These are phyloP conservation scores for Mucor velutinosus DNA, from an alignment of 371 early-diverging fungal genomes.

Conservation along the genomic window DNA sequence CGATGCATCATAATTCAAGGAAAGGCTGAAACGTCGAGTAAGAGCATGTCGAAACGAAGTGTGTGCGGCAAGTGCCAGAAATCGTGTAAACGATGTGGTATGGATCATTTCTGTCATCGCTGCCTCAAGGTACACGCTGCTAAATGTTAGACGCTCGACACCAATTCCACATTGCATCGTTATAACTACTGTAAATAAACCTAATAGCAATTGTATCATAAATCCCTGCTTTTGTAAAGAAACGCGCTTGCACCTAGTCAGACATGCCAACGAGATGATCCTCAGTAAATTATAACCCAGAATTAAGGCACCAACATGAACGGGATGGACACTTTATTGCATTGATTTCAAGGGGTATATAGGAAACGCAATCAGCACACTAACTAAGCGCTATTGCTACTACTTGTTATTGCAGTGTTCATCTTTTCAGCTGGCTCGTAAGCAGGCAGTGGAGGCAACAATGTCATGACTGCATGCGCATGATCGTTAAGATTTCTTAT, in stretches of 20 bases:
- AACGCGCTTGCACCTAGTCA: background rate
- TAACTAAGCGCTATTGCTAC: background rate
- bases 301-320: background rate
- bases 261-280: too few relatives aligned
- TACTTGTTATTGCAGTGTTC: background rate
- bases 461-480: background rate
- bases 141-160: conserved; percentile 2
- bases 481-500: background rate
- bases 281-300: background rate
- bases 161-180: background rate
- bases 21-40: background rate
- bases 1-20: conserved; percentile 19
- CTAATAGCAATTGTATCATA: background rate
- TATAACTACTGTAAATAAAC: background rate
- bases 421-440: background rate
- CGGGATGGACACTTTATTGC: too few relatives aligned
- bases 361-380: too few relatives aligned
- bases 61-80: conserved; percentile 16
- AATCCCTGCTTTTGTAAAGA: background rate
- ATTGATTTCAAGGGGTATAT: too few relatives aligned
- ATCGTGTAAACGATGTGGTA: conserved; percentile 4
- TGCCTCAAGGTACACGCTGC: conserved; percentile 14
- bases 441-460: background rate
- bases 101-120: conserved; percentile 10
- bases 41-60: conserved; percentile 10